phyloP scores from a whole-genome alignment of 2,329 filamentous ascomycete genomes.

The Penicillium sp. region DNA sequence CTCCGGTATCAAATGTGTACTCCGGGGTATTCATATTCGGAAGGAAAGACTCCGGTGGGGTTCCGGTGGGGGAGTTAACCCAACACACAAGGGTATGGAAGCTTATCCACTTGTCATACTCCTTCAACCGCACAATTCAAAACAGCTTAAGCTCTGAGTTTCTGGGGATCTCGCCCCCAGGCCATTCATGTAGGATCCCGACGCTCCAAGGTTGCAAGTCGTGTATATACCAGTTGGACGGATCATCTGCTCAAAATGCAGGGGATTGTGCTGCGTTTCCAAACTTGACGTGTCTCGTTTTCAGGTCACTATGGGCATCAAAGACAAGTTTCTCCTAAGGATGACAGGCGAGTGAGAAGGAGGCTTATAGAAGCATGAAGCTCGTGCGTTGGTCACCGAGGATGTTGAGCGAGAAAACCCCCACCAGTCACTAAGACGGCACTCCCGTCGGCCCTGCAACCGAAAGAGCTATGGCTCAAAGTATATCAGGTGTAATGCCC shows the following conservation, averaged over 20 bases:
- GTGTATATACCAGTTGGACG: not conserved
- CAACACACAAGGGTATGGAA: not conserved
- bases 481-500: not conserved
- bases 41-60: constrained; percentile 13
- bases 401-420: not conserved
- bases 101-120: not conserved
- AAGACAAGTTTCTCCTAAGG: constrained; percentile 37
- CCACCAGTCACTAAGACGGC: constrained; percentile 7
- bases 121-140: not conserved
- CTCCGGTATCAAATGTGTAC: not conserved
- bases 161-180: not conserved
- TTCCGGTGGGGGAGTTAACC: constrained; percentile 12
- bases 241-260: not conserved
- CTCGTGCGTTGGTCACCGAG: constrained; percentile 3
- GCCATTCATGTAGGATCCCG: constrained; percentile 7
- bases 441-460: not conserved
- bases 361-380: constrained; percentile 26
- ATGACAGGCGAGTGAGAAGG: constrained; percentile 39
- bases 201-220: not conserved
- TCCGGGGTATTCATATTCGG: not conserved
- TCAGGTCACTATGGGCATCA: constrained; percentile 13
- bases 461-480: not conserved
- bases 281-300: not conserved
- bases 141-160: not conserved
- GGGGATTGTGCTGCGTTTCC: not conserved